Evolutionary conservation across 1,284 basidiomycete species (phyloP).

Genomic region (Ustilago crameri): DNA sequence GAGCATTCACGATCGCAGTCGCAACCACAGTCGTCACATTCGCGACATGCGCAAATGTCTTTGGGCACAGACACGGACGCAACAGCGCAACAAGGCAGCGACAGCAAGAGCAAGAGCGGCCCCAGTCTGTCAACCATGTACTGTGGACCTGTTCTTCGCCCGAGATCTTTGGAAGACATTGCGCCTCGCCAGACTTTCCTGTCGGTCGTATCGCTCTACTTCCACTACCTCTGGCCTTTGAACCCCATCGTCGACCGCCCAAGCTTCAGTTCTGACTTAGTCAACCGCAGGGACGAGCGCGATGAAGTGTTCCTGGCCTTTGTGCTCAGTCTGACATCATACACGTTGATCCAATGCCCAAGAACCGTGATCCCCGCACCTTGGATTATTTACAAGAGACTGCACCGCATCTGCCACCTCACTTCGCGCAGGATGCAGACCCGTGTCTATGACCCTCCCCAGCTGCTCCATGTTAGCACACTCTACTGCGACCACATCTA

Average conservation of each 20-base stretch:
- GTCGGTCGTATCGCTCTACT: conserved; percentile 50
- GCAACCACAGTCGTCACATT: conserved; percentile 1
- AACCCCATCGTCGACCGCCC: conserved; percentile 52
- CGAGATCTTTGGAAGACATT: conserved; percentile 53
- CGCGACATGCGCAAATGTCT: neutral
- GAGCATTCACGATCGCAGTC: conserved; percentile 1
- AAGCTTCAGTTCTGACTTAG: conserved; percentile 47
- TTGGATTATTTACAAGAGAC: conserved; percentile 44
- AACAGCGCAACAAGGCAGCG: neutral
- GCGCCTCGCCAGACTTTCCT: conserved; percentile 55
- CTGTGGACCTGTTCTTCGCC: conserved; percentile 42
- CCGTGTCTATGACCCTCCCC: conserved; percentile 42
- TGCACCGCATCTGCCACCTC: conserved; percentile 55
- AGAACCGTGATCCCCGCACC: conserved; percentile 49
- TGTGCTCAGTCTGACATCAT: conserved; percentile 51
- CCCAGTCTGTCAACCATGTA: conserved; percentile 28
- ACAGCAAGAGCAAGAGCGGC: conserved; percentile 7
- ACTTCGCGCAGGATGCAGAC: conserved; percentile 53
- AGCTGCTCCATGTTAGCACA: conserved; percentile 49
- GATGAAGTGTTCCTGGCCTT: conserved; percentile 52
- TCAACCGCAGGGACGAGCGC: conserved; percentile 49
- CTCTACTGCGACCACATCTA: conserved; percentile 62
- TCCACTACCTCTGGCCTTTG: conserved; percentile 52
- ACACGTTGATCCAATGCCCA: conserved; percentile 54
- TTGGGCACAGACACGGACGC: neutral